A percentile compares a stretch with the other conserved stretches of the same genome.
These are phyloP conservation scores for Orobanche coerulescens DNA, from an alignment of 257 asterid genomes.

Conservation along the genomic window DNA sequence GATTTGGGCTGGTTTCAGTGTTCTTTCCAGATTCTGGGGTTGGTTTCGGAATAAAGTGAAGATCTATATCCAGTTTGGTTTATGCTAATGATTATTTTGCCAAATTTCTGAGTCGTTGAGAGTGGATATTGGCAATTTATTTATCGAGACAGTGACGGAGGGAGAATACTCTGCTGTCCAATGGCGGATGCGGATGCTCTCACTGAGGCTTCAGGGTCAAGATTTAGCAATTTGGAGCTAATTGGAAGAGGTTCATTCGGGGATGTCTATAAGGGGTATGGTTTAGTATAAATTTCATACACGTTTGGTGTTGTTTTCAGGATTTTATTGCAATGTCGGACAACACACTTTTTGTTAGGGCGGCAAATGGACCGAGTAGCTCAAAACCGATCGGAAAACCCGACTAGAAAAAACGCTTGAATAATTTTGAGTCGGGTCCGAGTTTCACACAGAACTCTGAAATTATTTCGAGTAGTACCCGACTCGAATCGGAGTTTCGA, in stretches of 20 bases:
- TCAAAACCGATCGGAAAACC: no score
- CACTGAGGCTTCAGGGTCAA: slow-evolving; percentile 72
- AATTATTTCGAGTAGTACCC: no score
- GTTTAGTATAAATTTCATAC: neutral
- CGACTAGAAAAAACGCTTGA: no score
- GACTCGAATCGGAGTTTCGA: no score
- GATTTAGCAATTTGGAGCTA: slow-evolving; percentile 83
- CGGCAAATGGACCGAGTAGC: no score
- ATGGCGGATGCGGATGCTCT: slow-evolving; percentile 85
- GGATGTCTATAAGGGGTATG: slow-evolving; percentile 93
- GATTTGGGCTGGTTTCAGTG: neutral
- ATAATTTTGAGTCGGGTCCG: no score
- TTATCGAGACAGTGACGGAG: slow-evolving; percentile 17
- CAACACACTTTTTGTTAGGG: no score
- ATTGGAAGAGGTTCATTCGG: slow-evolving; percentile 98
- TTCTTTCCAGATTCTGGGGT: slow-evolving; percentile 8
- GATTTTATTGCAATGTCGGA: slow-evolving; percentile 11
- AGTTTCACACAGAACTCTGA: no score
- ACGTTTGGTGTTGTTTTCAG: slow-evolving; percentile 7
- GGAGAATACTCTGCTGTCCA: neutral
- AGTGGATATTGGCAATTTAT: slow-evolving; percentile 14
- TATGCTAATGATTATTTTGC: neutral
- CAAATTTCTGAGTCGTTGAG: neutral
- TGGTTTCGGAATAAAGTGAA: slow-evolving; percentile 1
- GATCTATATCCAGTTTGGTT: slow-evolving; percentile 16